Percentiles rank a stretch among this genome's conserved stretches.
These are phyloP conservation scores for Hypoxylon fuscum DNA, from an alignment of 495 filamentous ascomycete genomes.

Conservation along the genomic window DNA sequence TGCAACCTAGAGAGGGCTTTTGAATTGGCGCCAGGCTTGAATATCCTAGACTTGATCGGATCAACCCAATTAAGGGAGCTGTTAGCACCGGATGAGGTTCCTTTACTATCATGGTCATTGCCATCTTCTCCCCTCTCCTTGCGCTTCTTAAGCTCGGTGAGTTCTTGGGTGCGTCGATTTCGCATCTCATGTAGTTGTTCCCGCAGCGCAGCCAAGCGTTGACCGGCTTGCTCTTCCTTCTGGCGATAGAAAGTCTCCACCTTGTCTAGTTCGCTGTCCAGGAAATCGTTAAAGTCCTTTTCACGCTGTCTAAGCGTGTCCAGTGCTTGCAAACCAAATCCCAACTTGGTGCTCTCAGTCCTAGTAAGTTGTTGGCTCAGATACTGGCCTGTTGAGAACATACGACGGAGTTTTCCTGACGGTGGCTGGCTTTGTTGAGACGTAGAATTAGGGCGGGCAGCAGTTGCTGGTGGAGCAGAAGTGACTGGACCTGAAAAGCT, in stretches of 20 bases:
- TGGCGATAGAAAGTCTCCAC: constrained; percentile 84
- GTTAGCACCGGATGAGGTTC: constrained; percentile 33
- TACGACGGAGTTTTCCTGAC: constrained; percentile 31
- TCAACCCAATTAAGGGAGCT: constrained; percentile 48
- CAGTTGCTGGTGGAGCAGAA: constrained; percentile 10
- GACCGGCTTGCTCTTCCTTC: constrained; percentile 82
- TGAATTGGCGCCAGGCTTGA: constrained; percentile 58
- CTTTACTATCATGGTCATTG: constrained; percentile 33
- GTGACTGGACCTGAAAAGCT: constrained; percentile 22
- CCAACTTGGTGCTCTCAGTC: constrained; percentile 24
- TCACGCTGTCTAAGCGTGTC: constrained; percentile 65
- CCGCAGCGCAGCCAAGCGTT: constrained; percentile 72
- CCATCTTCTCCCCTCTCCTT: constrained; percentile 41
- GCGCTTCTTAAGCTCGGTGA: constrained; percentile 55
- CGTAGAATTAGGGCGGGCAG: constrained; percentile 4
- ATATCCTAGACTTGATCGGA: constrained; percentile 53
- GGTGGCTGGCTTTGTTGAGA: constrained; percentile 15
- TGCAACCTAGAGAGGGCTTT: constrained; percentile 53
- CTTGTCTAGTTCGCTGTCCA: constrained; percentile 83
- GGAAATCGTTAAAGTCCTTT: constrained; percentile 79
- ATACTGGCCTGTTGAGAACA: constrained; percentile 35
- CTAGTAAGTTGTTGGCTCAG: constrained; percentile 14
- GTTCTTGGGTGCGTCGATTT: constrained; percentile 76
- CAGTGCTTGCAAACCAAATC: constrained; percentile 47
- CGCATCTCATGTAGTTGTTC: constrained; percentile 90